phyloP scores from a whole-genome alignment of 179 eudicot genomes.

The Beta macrorhiza region DNA sequence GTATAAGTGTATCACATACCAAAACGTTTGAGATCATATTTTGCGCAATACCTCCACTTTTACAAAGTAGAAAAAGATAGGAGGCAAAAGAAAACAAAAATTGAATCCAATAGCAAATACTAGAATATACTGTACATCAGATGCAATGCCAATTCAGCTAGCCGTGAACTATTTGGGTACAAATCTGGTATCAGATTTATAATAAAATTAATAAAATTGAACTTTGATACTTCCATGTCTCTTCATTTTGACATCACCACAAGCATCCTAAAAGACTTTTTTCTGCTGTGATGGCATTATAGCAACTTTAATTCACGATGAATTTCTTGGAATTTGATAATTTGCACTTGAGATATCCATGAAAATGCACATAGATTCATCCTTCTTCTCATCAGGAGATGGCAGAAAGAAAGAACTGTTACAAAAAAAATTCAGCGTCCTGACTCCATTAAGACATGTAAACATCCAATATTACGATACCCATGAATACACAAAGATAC shows the following conservation, averaged over 20 bases:
- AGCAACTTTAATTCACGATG: background rate
- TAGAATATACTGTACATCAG: too few relatives aligned
- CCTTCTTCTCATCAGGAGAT: background rate
- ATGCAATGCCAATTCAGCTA: too few relatives aligned
- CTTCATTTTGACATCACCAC: background rate
- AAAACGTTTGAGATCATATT: too few relatives aligned
- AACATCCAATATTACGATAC: background rate
- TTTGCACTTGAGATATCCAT: background rate
- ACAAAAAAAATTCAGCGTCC: too few relatives aligned
- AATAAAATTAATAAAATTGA: background rate
- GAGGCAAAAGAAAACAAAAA: too few relatives aligned
- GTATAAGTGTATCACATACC: background rate
- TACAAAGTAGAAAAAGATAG: too few relatives aligned
- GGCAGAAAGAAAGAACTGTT: background rate
- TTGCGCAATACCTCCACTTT: too few relatives aligned
- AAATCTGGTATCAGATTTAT: background rate
- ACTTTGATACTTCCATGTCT: background rate
- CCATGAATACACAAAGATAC: background rate
- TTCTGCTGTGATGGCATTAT: background rate
- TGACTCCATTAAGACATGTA: too few relatives aligned
- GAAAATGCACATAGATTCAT: background rate
- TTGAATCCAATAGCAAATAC: too few relatives aligned
- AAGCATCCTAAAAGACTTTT: background rate
- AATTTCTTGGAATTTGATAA: background rate
- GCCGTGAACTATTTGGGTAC: too few relatives aligned